Conservation (phyloP, 1,284 basidiomycete genomes). For the Leucoagaricus sp. region DNA sequence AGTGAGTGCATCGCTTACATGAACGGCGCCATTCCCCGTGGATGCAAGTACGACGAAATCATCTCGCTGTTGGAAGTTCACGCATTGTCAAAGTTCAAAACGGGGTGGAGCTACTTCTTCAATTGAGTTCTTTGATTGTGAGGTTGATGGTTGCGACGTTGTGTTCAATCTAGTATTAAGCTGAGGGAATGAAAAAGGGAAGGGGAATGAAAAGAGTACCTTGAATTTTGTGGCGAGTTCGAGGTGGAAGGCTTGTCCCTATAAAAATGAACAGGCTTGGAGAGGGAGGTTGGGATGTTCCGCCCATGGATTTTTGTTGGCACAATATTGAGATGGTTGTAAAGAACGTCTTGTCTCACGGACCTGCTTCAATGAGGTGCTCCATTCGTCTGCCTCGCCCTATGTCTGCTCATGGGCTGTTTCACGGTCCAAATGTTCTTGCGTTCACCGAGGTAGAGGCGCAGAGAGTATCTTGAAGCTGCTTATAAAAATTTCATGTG, state of each 20-base stretch:
- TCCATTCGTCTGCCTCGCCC: conserved; percentile 93
- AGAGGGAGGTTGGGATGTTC: conserved; percentile 93
- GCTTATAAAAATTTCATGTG: conserved; percentile 60
- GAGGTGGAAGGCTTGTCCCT: conserved; percentile 67
- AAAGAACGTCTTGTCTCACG: conserved; percentile 47
- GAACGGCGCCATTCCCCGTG: too few relatives aligned
- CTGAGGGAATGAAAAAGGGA: neutral
- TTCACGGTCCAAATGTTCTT: conserved; percentile 90
- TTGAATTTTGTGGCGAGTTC: conserved; percentile 84
- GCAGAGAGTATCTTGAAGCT: conserved; percentile 66
- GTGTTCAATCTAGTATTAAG: conserved; percentile 51
- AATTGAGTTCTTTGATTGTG: too few relatives aligned
- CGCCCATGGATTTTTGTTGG: conserved; percentile 49
- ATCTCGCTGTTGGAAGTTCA: too few relatives aligned
- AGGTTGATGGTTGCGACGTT: conserved; percentile 82
- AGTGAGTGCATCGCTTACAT: too few relatives aligned
- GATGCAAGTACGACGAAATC: too few relatives aligned
- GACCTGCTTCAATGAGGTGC: conserved; percentile 85
- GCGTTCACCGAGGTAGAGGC: conserved; percentile 83
- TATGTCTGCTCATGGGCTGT: conserved; percentile 95
- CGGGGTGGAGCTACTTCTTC: conserved; percentile 85
- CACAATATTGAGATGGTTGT: neutral
- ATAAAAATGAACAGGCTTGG: conserved; percentile 67
- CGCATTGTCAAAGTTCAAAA: conserved; percentile 84
- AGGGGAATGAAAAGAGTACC: conserved; percentile 34